Evolutionary conservation across 306 rosid genomes (phyloP).

Genomic region (Dicorynia guianensis): DNA sequence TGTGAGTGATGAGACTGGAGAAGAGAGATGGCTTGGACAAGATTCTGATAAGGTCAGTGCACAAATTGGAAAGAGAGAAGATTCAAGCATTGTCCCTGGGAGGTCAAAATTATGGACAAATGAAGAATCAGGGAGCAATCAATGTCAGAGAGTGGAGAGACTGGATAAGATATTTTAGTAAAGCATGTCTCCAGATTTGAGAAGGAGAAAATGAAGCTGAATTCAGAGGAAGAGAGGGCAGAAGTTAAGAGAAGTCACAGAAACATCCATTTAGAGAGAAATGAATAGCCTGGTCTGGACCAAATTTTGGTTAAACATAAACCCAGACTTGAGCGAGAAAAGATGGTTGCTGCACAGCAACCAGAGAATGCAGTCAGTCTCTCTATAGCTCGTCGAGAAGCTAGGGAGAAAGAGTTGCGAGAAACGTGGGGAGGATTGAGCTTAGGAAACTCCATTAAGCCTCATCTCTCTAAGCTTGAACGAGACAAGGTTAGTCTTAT

Average conservation of each 20-base stretch:
- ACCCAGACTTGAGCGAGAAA: constrained; percentile 83
- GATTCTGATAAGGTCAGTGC: constrained; percentile 67
- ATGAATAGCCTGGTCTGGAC: constrained; percentile 63
- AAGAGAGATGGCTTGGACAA: constrained; percentile 64
- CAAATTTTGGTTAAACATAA: constrained; percentile 71
- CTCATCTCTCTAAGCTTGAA: constrained; percentile 78
- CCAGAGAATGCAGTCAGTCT: constrained; percentile 52
- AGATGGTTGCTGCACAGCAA: constrained; percentile 63
- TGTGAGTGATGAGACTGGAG: constrained; percentile 22
- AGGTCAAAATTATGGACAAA: constrained; percentile 44
- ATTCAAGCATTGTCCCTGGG: constrained; percentile 54
- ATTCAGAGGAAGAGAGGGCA: constrained; percentile 47
- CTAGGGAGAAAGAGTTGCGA: constrained; percentile 82
- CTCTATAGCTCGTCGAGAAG: constrained; percentile 64
- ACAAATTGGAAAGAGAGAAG: constrained; percentile 76
- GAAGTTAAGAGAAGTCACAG: constrained; percentile 49
- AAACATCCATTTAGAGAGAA: constrained; percentile 40
- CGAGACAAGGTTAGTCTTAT: constrained; percentile 74
- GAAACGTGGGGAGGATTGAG: constrained; percentile 89
- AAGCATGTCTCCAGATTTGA: constrained; percentile 83
- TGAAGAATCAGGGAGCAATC: constrained; percentile 48
- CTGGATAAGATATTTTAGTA: constrained; percentile 74
- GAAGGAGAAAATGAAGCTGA: constrained; percentile 70
- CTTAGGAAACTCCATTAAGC: constrained; percentile 85
- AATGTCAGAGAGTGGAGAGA: constrained; percentile 64